These are phyloP conservation scores for Termitomyces sp. DNA, from an alignment of 768 basidiomycete genomes.

Conservation along the genomic window DNA sequence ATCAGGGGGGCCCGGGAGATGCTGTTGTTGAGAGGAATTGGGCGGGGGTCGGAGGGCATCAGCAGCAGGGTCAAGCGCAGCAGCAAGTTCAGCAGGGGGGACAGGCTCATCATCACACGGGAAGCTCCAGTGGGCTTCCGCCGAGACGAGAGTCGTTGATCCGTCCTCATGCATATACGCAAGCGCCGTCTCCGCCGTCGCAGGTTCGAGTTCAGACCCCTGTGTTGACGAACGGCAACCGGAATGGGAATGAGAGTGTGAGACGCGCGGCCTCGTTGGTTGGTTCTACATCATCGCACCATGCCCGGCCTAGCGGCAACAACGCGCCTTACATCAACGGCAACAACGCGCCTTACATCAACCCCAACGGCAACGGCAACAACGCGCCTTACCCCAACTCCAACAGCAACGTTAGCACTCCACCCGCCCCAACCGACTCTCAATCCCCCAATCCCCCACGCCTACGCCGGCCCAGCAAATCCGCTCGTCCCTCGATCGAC, in stretches of 20 bases:
- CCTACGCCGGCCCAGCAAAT: not conserved
- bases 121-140: not conserved
- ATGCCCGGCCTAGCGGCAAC: not conserved
- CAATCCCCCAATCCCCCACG: not conserved
- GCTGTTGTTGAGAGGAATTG: not conserved
- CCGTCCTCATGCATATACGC: not conserved
- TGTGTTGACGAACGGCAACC: not conserved
- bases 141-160: not conserved
- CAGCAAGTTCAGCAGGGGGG: not conserved
- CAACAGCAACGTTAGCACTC: no score
- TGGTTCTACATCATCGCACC: not conserved
- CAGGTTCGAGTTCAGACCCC: not conserved
- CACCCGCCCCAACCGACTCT: no score
- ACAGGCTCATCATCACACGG: not conserved
- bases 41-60: not conserved
- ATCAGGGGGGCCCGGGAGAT: slow-evolving; percentile 9
- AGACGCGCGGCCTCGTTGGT: no score
- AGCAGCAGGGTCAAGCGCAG: not conserved
- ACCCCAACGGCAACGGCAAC: no score
- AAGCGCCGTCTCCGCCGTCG: not conserved
- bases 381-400: no score
- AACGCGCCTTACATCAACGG: not conserved
- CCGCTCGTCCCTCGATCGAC: not conserved
- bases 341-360: no score
- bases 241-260: not conserved